Evolutionary conservation across 768 basidiomycete genomes (phyloP).

Genomic region (Termitomyces sp.): DNA sequence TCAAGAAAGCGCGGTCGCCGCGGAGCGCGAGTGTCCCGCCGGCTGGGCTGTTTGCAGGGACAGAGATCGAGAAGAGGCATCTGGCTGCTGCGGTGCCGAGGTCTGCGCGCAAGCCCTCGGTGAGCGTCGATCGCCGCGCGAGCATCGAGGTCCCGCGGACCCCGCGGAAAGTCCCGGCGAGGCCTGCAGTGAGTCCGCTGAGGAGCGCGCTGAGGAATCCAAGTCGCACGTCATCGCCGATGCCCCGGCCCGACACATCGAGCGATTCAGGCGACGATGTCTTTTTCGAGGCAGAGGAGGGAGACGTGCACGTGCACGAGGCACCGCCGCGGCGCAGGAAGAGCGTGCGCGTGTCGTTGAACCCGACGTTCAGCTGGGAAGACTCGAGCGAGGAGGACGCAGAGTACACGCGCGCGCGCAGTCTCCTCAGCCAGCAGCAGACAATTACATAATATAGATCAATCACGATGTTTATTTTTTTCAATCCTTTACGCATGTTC

Average conservation of each 20-base stretch:
- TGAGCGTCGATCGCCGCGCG: no score
- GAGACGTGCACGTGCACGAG: no score
- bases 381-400: conserved; percentile 77
- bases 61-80: no score
- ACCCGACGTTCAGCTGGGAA: conserved; percentile 77
- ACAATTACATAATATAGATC: neutral
- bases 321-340: conserved; percentile 33
- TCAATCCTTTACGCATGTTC: no score
- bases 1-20: neutral
- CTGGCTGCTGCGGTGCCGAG: no score
- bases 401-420: conserved; percentile 55
- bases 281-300: conserved; percentile 28
- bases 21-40: neutral
- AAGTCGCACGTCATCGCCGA: conserved; percentile 46
- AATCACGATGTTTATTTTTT: neutral
- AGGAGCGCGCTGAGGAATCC: conserved; percentile 34
- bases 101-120: no score
- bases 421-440: neutral
- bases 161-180: no score
- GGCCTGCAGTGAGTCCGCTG: no score
- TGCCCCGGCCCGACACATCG: conserved; percentile 34
- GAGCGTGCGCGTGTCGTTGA: conserved; percentile 73
- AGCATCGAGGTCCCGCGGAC: no score
- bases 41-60: conserved; percentile 7
- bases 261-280: conserved; percentile 45